These are phyloP conservation scores for Drosera capensis DNA, from an alignment of 148 eudicot species.

Conservation along the genomic window DNA sequence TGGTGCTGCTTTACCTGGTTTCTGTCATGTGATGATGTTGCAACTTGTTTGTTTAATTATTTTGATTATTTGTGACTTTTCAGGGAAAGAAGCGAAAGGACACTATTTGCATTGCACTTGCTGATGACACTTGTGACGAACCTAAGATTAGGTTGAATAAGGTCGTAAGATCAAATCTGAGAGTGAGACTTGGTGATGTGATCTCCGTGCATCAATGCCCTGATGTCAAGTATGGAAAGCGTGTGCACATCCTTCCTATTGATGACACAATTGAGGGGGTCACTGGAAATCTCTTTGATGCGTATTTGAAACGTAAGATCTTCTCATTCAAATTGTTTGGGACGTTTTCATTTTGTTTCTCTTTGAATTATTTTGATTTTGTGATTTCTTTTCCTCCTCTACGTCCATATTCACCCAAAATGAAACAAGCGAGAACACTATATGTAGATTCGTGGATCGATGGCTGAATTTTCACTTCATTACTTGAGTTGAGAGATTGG, in stretches of 20 bases:
- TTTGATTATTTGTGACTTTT: neutral
- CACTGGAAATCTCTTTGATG: constrained; percentile 75
- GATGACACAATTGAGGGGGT: constrained; percentile 84
- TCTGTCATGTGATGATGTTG: too few relatives aligned
- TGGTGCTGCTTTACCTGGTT: neutral
- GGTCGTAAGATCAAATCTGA: constrained; percentile 62
- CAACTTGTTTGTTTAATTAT: too few relatives aligned
- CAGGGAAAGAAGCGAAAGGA: constrained; percentile 91
- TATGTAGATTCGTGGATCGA: too few relatives aligned
- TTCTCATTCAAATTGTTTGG: too few relatives aligned
- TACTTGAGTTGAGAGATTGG: too few relatives aligned
- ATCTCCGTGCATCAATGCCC: constrained; percentile 79
- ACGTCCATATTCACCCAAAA: too few relatives aligned
- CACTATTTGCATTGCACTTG: constrained; percentile 85
- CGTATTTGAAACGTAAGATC: constrained; percentile 68
- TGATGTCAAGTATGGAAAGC: constrained; percentile 82
- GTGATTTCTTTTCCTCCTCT: too few relatives aligned
- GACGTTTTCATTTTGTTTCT: too few relatives aligned
- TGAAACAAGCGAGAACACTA: too few relatives aligned
- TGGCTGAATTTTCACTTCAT: too few relatives aligned
- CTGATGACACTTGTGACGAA: constrained; percentile 77
- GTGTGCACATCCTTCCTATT: constrained; percentile 77
- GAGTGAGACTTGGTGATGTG: constrained; percentile 86
- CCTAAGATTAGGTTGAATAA: constrained; percentile 78
- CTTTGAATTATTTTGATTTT: neutral